Base-by-base conservation (phyloP, 78 protist genomes). In the Andalucia godoyi region DNA sequence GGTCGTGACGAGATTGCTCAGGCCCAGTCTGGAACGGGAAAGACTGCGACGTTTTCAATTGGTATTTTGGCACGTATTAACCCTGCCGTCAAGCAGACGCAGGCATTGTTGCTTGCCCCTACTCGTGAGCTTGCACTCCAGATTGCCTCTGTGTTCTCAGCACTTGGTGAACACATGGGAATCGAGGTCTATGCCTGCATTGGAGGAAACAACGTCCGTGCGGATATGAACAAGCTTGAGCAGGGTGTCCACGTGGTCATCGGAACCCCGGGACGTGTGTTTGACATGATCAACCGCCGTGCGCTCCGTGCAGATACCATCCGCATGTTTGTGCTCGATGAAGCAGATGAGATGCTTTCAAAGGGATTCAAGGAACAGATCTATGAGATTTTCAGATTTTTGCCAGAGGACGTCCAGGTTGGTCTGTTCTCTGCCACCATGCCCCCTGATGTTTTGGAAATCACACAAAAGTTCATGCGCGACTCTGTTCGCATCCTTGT, bases 261-360 rank as follows among this genome's bases (percentile, higher is more conserved):
- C 33, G 99, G 99, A 39, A 97, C 99, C 0, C 99, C 99, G 42
- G 99, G 99, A 33, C 92, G 99, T 47, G 98, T 96, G 55, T 74
- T 43, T 55, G 98, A 94, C 74, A 92, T 97, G 98, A 85, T 96
- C 67, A 12, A 79, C 46, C 84, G 97, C n/a, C 76, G 95, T 27
- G 79, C 76, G 23, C 82, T 96, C 66, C 45, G 64, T 54, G 41
- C 86, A 29, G 72, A 73, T 12, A 8, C 43, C 63, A 62, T 97
- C 58, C 68, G 54, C 41, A 69, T 82, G 63, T 88, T 96, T 37
- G 89, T 90, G 32, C 87, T 97, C 40, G 99, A 97, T 59, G 99
- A 97, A 70, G 99, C 99, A 40, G 99, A 97, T 61, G 99, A 97
- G 76, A 92, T 97, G 98, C 95, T 97, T 37, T 82, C 94, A 10